Evolutionary conservation across 176 grass and related monocot species (phyloP).

Genomic region (Olyra latifolia): DNA sequence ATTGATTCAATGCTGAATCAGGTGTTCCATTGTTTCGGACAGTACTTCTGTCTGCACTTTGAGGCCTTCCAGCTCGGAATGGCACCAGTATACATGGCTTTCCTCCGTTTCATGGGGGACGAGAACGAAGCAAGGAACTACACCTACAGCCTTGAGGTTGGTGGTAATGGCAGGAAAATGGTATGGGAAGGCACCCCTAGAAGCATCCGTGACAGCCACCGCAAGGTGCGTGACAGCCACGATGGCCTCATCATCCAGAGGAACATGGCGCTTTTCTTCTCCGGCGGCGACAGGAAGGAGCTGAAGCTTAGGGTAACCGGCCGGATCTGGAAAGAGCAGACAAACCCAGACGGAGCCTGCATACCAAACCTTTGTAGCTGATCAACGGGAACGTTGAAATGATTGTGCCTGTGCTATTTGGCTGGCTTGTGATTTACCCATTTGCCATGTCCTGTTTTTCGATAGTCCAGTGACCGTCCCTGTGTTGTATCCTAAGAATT

Average conservation of each 20-base stretch:
- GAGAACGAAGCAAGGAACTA: conserved; percentile 83
- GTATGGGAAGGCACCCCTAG: conserved; percentile 86
- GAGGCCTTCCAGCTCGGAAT: conserved; percentile 86
- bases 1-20: conserved; percentile 8
- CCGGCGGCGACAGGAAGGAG: conserved; percentile 67
- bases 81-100: conserved; percentile 92
- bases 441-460: conserved; percentile 29
- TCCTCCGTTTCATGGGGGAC: conserved; percentile 88
- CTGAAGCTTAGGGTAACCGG: conserved; percentile 73
- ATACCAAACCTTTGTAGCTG: conserved; percentile 77
- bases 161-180: conserved; percentile 74
- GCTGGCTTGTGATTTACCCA: conserved; percentile 44
- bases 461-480: conserved; percentile 29
- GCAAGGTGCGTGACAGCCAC: conserved; percentile 81
- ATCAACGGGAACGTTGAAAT: conserved; percentile 27
- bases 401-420: conserved; percentile 45
- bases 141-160: conserved; percentile 83
- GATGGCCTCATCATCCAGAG: conserved; percentile 87
- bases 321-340: conserved; percentile 74
- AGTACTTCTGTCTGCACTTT: conserved; percentile 90
- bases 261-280: conserved; percentile 91
- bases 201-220: conserved; percentile 83
- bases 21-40: conserved; percentile 95
- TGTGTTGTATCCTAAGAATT: conserved; percentile 32
- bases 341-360: conserved; percentile 60